These are phyloP conservation scores for Gryganskiella cystojenkinii DNA, from an alignment of 192 early-diverging fungal genomes.

Conservation along the genomic window DNA sequence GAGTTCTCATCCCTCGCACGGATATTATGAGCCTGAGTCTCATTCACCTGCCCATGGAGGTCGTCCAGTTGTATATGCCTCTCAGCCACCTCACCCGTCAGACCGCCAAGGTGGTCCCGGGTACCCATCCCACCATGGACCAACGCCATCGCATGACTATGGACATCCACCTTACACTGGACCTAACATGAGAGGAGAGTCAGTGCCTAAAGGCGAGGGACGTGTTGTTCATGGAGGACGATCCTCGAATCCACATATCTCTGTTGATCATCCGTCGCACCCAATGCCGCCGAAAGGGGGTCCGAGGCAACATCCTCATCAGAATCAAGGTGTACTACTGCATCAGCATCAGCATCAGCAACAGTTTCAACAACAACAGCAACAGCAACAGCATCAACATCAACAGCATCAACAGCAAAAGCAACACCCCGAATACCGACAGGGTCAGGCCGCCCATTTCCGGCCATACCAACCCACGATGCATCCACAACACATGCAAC, in stretches of 20 bases:
- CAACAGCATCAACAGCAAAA: constrained; percentile 24
- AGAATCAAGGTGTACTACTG: not conserved
- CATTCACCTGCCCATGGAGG: constrained; percentile 7
- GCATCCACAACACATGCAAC: constrained; percentile 18
- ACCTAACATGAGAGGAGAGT: too few relatives aligned
- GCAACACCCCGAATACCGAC: constrained; percentile 23
- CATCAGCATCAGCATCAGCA: constrained; percentile 2
- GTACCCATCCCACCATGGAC: constrained; percentile 7
- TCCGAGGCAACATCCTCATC: constrained; percentile 3
- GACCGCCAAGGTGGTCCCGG: constrained; percentile 1
- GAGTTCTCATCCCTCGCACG: not conserved
- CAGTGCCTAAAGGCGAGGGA: too few relatives aligned
- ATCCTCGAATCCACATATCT: too few relatives aligned
- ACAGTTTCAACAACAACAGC: constrained; percentile 4
- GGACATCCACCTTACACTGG: constrained; percentile 17
- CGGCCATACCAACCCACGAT: constrained; percentile 15
- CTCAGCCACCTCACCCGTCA: constrained; percentile 29
- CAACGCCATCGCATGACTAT: constrained; percentile 15
- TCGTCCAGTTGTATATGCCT: constrained; percentile 18
- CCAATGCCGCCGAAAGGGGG: not conserved
- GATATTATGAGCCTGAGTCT: constrained; percentile 31
- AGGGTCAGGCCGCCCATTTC: constrained; percentile 1
- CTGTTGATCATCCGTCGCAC: too few relatives aligned
- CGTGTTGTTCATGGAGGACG: too few relatives aligned
- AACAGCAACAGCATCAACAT: constrained; percentile 13